Evolutionary conservation across 1,284 basidiomycete genomes (phyloP), one percentile per base, ranked within the genome.

Genomic region (Cutaneotrichosporon spelunceum): DNA sequence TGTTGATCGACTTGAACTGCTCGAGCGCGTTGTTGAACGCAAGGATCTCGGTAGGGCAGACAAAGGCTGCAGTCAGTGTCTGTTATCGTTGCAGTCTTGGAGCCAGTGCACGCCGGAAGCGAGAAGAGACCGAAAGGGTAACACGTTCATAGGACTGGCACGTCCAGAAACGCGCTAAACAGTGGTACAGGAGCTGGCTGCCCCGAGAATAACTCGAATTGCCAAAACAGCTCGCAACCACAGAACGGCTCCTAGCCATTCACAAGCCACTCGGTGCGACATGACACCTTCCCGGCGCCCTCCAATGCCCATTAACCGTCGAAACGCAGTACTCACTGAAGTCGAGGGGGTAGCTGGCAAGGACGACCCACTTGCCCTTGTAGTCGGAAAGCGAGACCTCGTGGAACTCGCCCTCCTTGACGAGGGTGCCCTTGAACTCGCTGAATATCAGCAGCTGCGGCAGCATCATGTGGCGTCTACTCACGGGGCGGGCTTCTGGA

Each of bases 1-100:
- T 87, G 78, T 87, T 85, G 69, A 93, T 81, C 61, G 83, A 83
- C 59, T 85, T 81, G 82, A 94, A 92, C 68, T 84, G 82, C 50
- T 84, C 75, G 53, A 93, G 84, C 7, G 89, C 87, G 68, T 90
- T 88, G 78, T 93, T 92, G 84, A 93, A 94, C 1, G 91, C 91
- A 50, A 93, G 85, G 74, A 94, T 93, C 80, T 94, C 91, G 66
- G 91, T 93, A 36, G 91, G 91, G 82, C 91, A 93, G 70, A 93
- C 91, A 72, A 93, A 73, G 74, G 63, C 10, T 27, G 21, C 36
- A 7, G 52, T 59, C 33, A 62, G 60, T 24, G 29, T 4, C 16
- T 14, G 47, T 7, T 53, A 16, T 13, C 14, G 36, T 39, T 14
- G 36, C 5, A 19, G 13, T 14, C 13, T 10, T 16, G 36, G 16